A percentile compares a stretch with the other conserved stretches of the same genome.
phyloP scores from a whole-genome alignment of 2,329 filamentous ascomycete species.

The Colletotrichum gloeosporioides region DNA sequence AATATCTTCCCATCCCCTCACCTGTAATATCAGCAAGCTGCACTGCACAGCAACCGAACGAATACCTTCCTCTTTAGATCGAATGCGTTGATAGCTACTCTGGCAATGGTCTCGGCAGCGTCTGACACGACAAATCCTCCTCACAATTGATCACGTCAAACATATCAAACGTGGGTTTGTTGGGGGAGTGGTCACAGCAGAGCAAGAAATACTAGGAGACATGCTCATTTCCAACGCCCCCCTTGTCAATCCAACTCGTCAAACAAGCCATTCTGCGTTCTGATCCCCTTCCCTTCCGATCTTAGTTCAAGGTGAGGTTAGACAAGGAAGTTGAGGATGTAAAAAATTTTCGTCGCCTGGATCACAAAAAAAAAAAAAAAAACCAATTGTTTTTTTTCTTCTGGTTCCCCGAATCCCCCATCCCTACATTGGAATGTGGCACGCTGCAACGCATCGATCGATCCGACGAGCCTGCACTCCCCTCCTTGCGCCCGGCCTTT shows the following conservation, averaged over 20 bases:
- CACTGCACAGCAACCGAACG: background rate
- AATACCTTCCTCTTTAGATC: background rate
- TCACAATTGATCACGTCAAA: background rate
- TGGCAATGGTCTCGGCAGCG: background rate
- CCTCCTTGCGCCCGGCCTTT: slow-evolving; percentile 1
- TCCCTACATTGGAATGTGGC: background rate
- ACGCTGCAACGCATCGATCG: slow-evolving; percentile 4
- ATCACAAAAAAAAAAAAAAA: background rate
- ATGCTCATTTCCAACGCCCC: background rate
- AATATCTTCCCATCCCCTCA: background rate
- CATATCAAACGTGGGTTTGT: background rate
- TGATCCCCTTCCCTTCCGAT: background rate
- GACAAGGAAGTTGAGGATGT: background rate
- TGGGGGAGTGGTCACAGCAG: background rate
- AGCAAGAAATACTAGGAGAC: background rate
- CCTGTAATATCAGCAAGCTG: background rate
- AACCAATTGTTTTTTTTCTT: background rate
- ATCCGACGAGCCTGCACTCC: background rate
- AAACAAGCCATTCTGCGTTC: slow-evolving; percentile 12
- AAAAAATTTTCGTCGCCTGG: background rate
- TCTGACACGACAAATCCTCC: background rate
- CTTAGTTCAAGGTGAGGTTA: background rate
- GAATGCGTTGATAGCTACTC: background rate
- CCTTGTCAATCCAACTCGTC: background rate
- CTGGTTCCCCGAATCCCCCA: background rate